Evolutionary conservation across 805 yeast genomes (phyloP).

Genomic region (Kazachstania taianensis): DNA sequence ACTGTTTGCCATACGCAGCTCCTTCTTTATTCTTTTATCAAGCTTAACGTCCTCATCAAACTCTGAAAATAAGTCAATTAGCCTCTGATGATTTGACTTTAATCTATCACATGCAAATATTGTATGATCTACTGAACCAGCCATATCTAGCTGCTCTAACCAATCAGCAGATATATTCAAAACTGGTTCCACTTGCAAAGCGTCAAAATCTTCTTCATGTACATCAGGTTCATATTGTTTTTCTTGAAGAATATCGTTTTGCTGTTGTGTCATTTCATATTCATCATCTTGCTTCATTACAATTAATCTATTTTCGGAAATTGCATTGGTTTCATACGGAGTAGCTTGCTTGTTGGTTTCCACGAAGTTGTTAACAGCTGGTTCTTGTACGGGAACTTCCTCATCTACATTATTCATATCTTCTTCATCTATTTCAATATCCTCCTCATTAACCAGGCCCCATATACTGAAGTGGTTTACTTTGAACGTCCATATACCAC

Average conservation of each 20-base stretch:
- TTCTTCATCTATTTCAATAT: slow-evolving; percentile 45
- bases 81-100: slow-evolving; percentile 5
- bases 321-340: neutral
- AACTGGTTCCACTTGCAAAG: slow-evolving; percentile 35
- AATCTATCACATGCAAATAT: slow-evolving; percentile 28
- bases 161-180: slow-evolving; percentile 49
- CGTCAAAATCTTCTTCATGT: slow-evolving; percentile 36
- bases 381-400: slow-evolving; percentile 4
- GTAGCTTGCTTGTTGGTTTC: slow-evolving; percentile 6
- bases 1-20: slow-evolving; percentile 17
- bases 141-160: slow-evolving; percentile 52
- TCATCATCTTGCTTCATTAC: slow-evolving; percentile 1
- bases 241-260: slow-evolving; percentile 27
- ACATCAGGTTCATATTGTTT: slow-evolving; percentile 64
- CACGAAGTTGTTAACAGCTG: slow-evolving; percentile 3
- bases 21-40: slow-evolving; percentile 22
- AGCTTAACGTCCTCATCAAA: slow-evolving; percentile 29
- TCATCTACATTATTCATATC: slow-evolving; percentile 21
- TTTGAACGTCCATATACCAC: slow-evolving; percentile 66
- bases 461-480: slow-evolving; percentile 91
- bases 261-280: neutral
- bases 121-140: slow-evolving; percentile 27
- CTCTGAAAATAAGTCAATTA: slow-evolving; percentile 31
- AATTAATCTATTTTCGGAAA: slow-evolving; percentile 2
- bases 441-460: slow-evolving; percentile 72